Evolutionary conservation across 345 rosid species (phyloP).

Genomic region (Eutrema heterophyllum): DNA sequence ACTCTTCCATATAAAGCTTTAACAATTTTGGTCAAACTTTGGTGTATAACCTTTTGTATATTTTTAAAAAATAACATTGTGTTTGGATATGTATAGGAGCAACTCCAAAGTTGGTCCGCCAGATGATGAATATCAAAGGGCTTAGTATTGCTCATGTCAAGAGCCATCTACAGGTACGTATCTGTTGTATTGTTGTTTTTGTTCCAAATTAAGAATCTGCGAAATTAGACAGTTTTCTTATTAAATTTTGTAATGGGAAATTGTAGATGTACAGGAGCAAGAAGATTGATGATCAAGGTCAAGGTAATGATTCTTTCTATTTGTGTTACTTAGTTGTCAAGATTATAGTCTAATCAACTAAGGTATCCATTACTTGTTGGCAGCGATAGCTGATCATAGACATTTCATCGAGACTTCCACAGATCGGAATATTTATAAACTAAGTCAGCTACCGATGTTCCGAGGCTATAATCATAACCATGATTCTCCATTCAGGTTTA

Average conservation of each 20-base stretch:
- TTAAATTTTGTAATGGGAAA: background rate
- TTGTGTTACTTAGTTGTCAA: background rate
- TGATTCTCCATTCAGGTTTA: slow-evolving; percentile 51
- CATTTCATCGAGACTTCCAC: slow-evolving; percentile 51
- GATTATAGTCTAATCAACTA: background rate
- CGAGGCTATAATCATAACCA: slow-evolving; percentile 43
- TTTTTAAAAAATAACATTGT: background rate
- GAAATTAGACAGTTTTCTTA: background rate
- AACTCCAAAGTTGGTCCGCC: slow-evolving; percentile 82
- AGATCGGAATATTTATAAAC: slow-evolving; percentile 62
- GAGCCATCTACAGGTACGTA: slow-evolving; percentile 78
- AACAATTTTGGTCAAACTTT: background rate
- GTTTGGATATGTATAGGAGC: slow-evolving; percentile 43
- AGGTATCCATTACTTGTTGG: background rate
- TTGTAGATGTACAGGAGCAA: slow-evolving; percentile 81
- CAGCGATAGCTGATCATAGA: slow-evolving; percentile 56
- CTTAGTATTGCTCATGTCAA: slow-evolving; percentile 89
- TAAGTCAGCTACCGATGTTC: slow-evolving; percentile 77
- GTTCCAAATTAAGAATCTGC: background rate
- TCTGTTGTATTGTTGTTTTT: background rate
- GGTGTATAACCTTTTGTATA: background rate
- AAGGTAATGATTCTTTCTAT: slow-evolving; percentile 40
- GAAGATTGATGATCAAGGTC: slow-evolving; percentile 59
- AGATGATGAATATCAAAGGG: slow-evolving; percentile 79
- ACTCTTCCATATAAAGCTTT: background rate